Percentiles rank a stretch among this genome's conserved stretches.
Evolutionary conservation across 441 rosid species (phyloP).

Genomic region (Flueggea neowawraea): DNA sequence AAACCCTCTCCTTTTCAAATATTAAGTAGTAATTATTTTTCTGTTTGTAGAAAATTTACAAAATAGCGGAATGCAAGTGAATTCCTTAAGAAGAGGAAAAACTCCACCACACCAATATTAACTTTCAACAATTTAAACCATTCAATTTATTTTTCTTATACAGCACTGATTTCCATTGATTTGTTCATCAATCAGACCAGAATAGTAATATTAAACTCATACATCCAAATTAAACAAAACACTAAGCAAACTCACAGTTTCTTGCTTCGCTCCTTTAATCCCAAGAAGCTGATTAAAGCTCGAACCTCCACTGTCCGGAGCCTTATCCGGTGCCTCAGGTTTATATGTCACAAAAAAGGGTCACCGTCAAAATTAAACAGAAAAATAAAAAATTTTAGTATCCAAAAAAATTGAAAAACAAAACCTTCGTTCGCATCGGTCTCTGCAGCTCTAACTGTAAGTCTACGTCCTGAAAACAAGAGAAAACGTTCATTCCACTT

Average conservation of each 20-base stretch:
- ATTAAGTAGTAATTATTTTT: no score
- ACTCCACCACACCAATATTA: no score
- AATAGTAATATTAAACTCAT: no score
- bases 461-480: constrained; percentile 52
- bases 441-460: constrained; percentile 79
- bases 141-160: no score
- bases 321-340: constrained; percentile 67
- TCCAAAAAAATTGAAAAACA: neutral
- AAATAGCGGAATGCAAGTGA: no score
- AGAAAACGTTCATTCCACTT: neutral
- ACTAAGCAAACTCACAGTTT: constrained; percentile 40
- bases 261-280: constrained; percentile 95
- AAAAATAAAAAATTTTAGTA: neutral
- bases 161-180: no score
- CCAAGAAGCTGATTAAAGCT: constrained; percentile 95
- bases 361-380: neutral
- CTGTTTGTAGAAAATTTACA: no score
- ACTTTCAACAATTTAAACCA: no score
- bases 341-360: constrained; percentile 30
- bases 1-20: no score
- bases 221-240: neutral
- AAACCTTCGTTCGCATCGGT: constrained; percentile 82
- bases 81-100: no score
- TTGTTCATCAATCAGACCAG: no score
- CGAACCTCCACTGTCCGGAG: constrained; percentile 69